Percentiles rank a stretch among this genome's conserved stretches.
Conservation (phyloP, 352 stramenopile species). For the Phytophthora fragariae region DNA sequence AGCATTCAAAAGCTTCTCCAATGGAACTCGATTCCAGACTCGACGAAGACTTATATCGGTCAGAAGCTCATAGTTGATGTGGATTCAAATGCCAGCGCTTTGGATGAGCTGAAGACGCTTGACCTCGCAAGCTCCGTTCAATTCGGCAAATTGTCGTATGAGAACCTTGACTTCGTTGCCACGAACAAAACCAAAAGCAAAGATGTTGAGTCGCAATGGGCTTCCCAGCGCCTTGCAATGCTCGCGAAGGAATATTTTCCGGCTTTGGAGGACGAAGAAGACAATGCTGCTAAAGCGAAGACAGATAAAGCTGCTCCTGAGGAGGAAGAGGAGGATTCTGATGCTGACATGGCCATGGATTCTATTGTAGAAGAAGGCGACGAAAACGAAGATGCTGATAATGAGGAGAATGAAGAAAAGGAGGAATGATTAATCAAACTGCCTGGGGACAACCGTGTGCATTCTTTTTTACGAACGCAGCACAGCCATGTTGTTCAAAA, state of each 20-base stretch:
- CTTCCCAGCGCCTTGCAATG: slow-evolving; percentile 56
- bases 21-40: slow-evolving; percentile 79
- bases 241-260: slow-evolving; percentile 79
- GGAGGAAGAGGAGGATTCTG: slow-evolving; percentile 41
- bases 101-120: slow-evolving; percentile 67
- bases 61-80: slow-evolving; percentile 82
- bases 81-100: slow-evolving; percentile 40
- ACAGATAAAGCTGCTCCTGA: slow-evolving; percentile 24
- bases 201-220: slow-evolving; percentile 68
- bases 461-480: slow-evolving; percentile 30
- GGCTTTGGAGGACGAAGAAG: slow-evolving; percentile 43
- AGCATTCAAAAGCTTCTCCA: slow-evolving; percentile 71
- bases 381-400: slow-evolving; percentile 11
- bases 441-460: slow-evolving; percentile 9
- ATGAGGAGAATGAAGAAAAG: slow-evolving; percentile 18
- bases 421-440: slow-evolving; percentile 14
- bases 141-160: slow-evolving; percentile 70
- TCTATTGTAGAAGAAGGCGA: slow-evolving; percentile 21
- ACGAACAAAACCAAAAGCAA: slow-evolving; percentile 62
- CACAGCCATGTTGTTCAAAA: slow-evolving; percentile 22
- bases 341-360: slow-evolving; percentile 50
- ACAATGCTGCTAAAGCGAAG: slow-evolving; percentile 23
- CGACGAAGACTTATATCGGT: slow-evolving; percentile 74
- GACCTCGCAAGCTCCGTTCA: slow-evolving; percentile 53
- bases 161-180: slow-evolving; percentile 72